A percentile compares a stretch with the other conserved stretches of the same genome.
Evolutionary conservation across 2,329 filamentous ascomycete genomes (phyloP).

Genomic region (Aspergillus alliaceus): DNA sequence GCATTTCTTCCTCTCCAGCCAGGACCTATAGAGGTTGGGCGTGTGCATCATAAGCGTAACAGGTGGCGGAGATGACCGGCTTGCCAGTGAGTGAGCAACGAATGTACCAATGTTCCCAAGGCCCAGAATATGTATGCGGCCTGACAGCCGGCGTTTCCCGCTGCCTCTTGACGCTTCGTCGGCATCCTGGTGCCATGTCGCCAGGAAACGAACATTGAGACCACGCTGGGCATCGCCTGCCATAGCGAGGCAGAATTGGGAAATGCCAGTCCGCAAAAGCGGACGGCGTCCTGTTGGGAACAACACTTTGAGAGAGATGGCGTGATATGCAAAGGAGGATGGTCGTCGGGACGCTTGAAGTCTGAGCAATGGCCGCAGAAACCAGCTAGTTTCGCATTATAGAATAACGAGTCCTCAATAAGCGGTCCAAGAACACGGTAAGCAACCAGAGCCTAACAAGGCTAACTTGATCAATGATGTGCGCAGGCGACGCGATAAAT

Average conservation of each 20-base stretch:
- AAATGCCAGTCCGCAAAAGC: constrained; percentile 29
- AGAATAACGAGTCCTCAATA: neutral
- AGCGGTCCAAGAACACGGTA: neutral
- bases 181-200: constrained; percentile 30
- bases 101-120: constrained; percentile 76
- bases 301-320: constrained; percentile 33
- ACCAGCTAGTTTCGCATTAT: neutral
- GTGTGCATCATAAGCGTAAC: constrained; percentile 73
- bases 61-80: constrained; percentile 69
- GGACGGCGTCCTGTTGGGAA: constrained; percentile 34
- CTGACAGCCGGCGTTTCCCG: constrained; percentile 27
- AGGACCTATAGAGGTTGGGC: constrained; percentile 25
- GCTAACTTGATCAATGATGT: neutral
- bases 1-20: constrained; percentile 22
- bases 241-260: constrained; percentile 14
- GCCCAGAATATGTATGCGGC: constrained; percentile 64
- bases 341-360: neutral
- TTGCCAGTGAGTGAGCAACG: constrained; percentile 68
- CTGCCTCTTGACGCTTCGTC: constrained; percentile 21
- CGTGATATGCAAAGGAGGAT: neutral
- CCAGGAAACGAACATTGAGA: constrained; percentile 16
- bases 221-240: neutral
- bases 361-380: neutral
- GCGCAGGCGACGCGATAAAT: neutral
- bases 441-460: neutral